Conservation (phyloP, 495 filamentous ascomycete species). For the Penicillium chermesinum region DNA sequence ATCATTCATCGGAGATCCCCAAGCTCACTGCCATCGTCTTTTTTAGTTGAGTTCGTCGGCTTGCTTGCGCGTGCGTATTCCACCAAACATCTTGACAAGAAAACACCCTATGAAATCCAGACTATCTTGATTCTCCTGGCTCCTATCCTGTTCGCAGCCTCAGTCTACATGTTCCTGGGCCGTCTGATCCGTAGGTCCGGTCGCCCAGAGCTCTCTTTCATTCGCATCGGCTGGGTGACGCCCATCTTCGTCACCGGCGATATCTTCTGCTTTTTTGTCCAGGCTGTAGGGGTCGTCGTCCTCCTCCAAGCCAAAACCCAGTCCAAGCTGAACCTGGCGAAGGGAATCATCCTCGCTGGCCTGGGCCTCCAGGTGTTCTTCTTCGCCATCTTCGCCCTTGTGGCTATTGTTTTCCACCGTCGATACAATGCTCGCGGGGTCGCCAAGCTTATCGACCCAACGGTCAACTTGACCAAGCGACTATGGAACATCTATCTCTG, state of each 20-base stretch:
- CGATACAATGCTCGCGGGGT: conserved; percentile 25
- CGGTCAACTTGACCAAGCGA: neutral
- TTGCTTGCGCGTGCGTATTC: conserved; percentile 1
- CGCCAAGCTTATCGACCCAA: conserved; percentile 18
- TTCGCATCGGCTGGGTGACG: conserved; percentile 44
- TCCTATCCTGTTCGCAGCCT: conserved; percentile 46
- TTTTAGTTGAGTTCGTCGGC: conserved; percentile 6
- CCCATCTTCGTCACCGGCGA: conserved; percentile 58
- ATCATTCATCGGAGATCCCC: neutral
- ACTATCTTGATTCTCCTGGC: conserved; percentile 8
- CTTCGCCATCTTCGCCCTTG: conserved; percentile 46
- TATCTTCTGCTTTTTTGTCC: conserved; percentile 54
- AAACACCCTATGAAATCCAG: conserved; percentile 5
- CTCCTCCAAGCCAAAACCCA: neutral
- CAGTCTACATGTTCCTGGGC: conserved; percentile 60
- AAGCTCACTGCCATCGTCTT: neutral
- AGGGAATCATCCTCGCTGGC: conserved; percentile 51
- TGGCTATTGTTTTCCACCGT: conserved; percentile 36
- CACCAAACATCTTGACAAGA: neutral
- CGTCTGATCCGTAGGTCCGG: conserved; percentile 53
- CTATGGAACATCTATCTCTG: conserved; percentile 1
- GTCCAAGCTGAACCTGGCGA: conserved; percentile 13
- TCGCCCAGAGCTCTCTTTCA: conserved; percentile 7
- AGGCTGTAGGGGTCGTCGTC: conserved; percentile 42
- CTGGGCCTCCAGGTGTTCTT: conserved; percentile 57